Conservation (phyloP, 2,329 filamentous ascomycete genomes). For the Botrytis elliptica region DNA sequence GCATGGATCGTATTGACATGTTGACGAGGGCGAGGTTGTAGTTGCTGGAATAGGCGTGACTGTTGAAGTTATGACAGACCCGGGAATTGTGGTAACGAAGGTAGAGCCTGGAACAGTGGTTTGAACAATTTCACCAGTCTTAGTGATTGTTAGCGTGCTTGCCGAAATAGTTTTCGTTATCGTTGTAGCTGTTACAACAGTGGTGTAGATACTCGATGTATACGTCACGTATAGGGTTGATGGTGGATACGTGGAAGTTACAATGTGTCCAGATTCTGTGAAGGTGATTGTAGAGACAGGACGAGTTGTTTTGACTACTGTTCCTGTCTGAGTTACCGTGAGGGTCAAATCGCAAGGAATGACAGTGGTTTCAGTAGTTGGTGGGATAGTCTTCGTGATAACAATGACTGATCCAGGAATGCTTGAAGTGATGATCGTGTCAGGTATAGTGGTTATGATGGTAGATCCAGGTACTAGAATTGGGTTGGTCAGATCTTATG, state of each 20-base stretch:
- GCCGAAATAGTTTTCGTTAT: conserved; percentile 11
- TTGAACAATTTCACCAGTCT: background rate
- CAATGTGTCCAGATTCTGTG: background rate
- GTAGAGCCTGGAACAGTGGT: conserved; percentile 3
- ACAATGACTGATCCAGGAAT: background rate
- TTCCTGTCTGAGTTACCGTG: background rate
- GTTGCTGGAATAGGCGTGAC: background rate
- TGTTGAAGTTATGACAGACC: conserved; percentile 1
- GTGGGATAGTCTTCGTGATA: conserved; percentile 11
- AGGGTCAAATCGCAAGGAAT: conserved; percentile 14
- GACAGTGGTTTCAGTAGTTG: conserved; percentile 4
- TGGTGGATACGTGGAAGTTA: conserved; percentile 1
- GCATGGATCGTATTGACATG: background rate
- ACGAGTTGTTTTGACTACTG: background rate
- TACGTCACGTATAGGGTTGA: conserved; percentile 2
- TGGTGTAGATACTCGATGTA: conserved; percentile 9
- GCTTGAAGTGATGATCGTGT: background rate
- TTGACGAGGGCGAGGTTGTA: background rate
- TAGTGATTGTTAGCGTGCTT: background rate
- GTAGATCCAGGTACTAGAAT: conserved; percentile 4
- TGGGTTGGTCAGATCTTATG: background rate
- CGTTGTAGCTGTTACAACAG: background rate
- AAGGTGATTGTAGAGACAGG: conserved; percentile 13
- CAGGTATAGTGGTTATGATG: conserved; percentile 3
- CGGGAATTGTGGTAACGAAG: background rate